Conservation (phyloP, 2,329 filamentous ascomycete species). For the Pyricularia sp. region DNA sequence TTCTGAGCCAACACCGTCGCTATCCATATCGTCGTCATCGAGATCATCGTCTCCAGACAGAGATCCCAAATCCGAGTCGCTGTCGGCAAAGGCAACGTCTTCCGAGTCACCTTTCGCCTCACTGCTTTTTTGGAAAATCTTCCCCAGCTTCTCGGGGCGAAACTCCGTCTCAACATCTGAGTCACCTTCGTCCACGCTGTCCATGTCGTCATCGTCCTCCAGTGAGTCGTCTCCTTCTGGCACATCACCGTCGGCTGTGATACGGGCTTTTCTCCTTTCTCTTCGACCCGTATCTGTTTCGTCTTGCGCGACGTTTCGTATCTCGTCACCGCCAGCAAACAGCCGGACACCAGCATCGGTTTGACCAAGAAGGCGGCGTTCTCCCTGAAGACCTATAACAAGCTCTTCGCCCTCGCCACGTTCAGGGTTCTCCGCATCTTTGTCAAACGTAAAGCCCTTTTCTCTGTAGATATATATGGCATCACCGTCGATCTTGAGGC, state of each 20-base stretch:
- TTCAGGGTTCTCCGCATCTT: constrained; percentile 52
- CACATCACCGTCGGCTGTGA: constrained; percentile 42
- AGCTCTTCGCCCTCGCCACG: constrained; percentile 91
- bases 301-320: constrained; percentile 45
- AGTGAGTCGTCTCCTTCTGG: constrained; percentile 35
- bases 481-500: constrained; percentile 91
- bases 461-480: constrained; percentile 76
- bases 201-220: background rate
- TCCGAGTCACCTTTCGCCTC: constrained; percentile 43
- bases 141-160: constrained; percentile 45
- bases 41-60: constrained; percentile 43
- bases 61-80: constrained; percentile 90
- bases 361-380: constrained; percentile 69
- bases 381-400: constrained; percentile 77
- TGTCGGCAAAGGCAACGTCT: constrained; percentile 85
- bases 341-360: constrained; percentile 72
- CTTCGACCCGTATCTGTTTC: constrained; percentile 45
- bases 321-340: constrained; percentile 63
- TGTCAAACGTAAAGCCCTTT: constrained; percentile 63
- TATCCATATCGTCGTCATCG: constrained; percentile 25
- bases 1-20: constrained; percentile 32
- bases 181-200: constrained; percentile 25
- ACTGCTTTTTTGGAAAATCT: constrained; percentile 40
- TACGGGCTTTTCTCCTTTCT: constrained; percentile 40
- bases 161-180: constrained; percentile 44